Base-by-base conservation (phyloP, 2,329 filamentous ascomycete genomes). In the Ascochyta clinopodiicola region DNA sequence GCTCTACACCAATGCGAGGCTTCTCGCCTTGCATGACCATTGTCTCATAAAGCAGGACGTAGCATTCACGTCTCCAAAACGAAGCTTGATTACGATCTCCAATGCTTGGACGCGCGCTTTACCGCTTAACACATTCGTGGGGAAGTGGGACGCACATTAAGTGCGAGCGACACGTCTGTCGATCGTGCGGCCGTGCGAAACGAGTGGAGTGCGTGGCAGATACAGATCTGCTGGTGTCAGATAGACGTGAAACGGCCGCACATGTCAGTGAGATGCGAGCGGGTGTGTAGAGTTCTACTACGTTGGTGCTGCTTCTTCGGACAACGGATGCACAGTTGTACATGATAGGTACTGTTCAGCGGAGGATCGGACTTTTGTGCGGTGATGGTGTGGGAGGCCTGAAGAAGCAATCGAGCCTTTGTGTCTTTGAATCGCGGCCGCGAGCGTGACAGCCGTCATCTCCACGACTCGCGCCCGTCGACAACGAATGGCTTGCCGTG, bases 151-250 rank as follows among this genome's bases (percentile, higher is more conserved):
- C 45, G 24, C 13, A 21, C 19, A 17, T 17, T 17, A 17, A 17
- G 34, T 35, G 29, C 34, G 25, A 12, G 42, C 48, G 40, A 51
- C 15, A 6, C 2, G 7, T 17, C 17, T 21, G 42, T 56, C 45
- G 52, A 46, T 50, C 52, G n/a, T 21, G n/a, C 29, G 17, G 37
- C 40, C 40, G 42, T 42, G 46, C 46, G 50, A 36, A 40, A 44
- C 34, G 40, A 38, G 24, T 22, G 40, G 34, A 44, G 32, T 53
- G 31, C 25, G 39, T 44, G 44, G 25, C 39, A 48, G 44, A 29
- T 45, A 34, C 22, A 37, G 34, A 51, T 36, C 25, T 10, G 13
- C 15, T 40, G 44, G 51, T 40, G 27, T 39, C 27, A 49, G 17
- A 27, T 27, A 19, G 12, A 44, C 34, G 39, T 55, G 51, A 55